Evolutionary conservation across 1,284 basidiomycete species (phyloP), one percentile per base, ranked within the genome.

Genomic region (Ustilago sp.): DNA sequence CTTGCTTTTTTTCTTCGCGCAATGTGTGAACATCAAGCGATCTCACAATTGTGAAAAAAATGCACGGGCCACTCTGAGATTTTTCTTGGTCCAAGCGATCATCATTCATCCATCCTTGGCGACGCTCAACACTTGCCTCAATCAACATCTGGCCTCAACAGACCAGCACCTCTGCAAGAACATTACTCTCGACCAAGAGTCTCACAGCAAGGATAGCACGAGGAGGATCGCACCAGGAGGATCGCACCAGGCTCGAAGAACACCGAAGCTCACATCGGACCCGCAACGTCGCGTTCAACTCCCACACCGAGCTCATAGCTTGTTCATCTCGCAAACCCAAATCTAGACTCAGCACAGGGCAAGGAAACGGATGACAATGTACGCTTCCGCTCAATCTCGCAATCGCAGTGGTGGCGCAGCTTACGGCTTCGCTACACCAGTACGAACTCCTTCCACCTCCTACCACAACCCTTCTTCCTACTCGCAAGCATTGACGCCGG

Each of bases 391-490:
- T 19, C 43, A 45, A 45, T 45, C 43, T n/a, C 43, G n/a, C 3
- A 45, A 45, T 6, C 43, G 43, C 19, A 45, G n/a, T 3, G 43
- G 43, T 19, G 47, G 59, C 17, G 45, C 54, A n/a, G 17, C 56
- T 9, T 67, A 67, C 23, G 64, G 52, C 43, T 73, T 73, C 19
- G 70, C 70, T 1, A 73, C 70, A 8, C 70, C 70, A 4, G 57
- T 73, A 9, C 64, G 70, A 4, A 58, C 64, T 3, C 58, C 70
- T 4, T 71, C 68, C 3, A 65, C 68, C 2, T 71, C 55, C 17
- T 60, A 60, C 48, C 52, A 57, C 53, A 47, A 50, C 43, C 9
- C 43, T 2, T 3, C 19, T 19, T 28, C 66, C 0, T 67, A 63
- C 47, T 67, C 70, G 23, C 70, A 73, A 38, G 70, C 64, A 13